These are phyloP conservation scores for Mucor racemosus DNA, from an alignment of 371 early-diverging fungal genomes.

Conservation along the genomic window DNA sequence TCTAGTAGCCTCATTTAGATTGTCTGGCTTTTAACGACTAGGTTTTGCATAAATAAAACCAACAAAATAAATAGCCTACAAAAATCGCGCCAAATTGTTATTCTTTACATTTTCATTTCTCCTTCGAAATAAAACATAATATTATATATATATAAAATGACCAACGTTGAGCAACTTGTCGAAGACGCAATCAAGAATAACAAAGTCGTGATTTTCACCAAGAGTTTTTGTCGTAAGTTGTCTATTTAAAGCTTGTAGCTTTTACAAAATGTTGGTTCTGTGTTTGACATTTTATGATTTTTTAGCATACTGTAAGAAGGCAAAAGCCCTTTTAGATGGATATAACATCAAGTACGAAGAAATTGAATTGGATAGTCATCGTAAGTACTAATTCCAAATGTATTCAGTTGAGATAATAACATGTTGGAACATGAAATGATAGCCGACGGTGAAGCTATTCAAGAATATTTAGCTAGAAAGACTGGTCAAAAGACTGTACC, in stretches of 20 bases:
- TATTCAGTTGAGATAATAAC: background rate
- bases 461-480: conserved; percentile 61
- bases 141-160: conserved; percentile 11
- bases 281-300: background rate
- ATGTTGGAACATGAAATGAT: background rate
- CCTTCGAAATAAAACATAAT: background rate
- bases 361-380: background rate
- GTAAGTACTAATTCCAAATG: background rate
- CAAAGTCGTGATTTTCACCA: conserved; percentile 67
- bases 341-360: conserved; percentile 1
- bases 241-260: background rate
- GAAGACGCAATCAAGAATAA: conserved; percentile 29
- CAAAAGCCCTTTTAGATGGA: background rate
- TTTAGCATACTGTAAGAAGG: background rate
- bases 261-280: background rate
- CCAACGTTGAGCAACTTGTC: conserved; percentile 16
- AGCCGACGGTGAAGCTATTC: conserved; percentile 70
- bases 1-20: too few species aligned
- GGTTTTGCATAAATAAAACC: too few species aligned
- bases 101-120: too few species aligned
- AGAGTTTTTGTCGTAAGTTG: conserved; percentile 70
- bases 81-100: too few species aligned
- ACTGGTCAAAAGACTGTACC: conserved; percentile 74
- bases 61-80: too few species aligned
- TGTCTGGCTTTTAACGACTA: too few species aligned